These are phyloP conservation scores for Trametes cubensis DNA, from an alignment of 768 basidiomycete species.

Conservation along the genomic window DNA sequence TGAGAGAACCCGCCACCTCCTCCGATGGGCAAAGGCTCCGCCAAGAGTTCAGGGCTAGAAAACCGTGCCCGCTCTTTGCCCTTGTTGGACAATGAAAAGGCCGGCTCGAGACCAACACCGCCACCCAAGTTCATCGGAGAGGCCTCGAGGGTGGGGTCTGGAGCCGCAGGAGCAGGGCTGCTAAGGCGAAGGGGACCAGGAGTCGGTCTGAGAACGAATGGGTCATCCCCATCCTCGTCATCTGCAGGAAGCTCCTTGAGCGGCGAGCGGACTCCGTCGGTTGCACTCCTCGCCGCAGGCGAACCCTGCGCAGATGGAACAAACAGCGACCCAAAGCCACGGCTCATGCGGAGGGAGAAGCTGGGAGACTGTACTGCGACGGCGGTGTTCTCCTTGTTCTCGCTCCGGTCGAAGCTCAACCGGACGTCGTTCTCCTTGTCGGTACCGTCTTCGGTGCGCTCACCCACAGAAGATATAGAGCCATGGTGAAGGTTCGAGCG, in stretches of 20 bases:
- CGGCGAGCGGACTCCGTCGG: conserved; percentile 37
- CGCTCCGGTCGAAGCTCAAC: conserved; percentile 67
- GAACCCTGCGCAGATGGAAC: conserved; percentile 9
- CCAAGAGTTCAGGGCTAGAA: neutral
- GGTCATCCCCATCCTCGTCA: conserved; percentile 41
- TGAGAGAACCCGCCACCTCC: conserved; percentile 36
- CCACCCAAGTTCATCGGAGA: conserved; percentile 13
- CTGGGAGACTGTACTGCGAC: conserved; percentile 46
- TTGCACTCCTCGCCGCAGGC: conserved; percentile 6
- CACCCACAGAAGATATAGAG: conserved; percentile 52
- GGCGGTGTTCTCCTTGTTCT: conserved; percentile 78
- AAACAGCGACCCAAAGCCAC: conserved; percentile 13
- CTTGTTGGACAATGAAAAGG: conserved; percentile 8
- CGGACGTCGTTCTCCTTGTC: conserved; percentile 74
- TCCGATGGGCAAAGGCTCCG: conserved; percentile 1
- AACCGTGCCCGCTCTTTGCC: conserved; percentile 15
- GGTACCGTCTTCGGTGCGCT: conserved; percentile 39
- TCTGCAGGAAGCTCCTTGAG: conserved; percentile 41
- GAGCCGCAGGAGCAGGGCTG: neutral
- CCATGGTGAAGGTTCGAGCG: conserved; percentile 34
- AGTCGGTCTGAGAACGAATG: conserved; percentile 43
- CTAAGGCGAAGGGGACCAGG: neutral
- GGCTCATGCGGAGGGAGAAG: neutral
- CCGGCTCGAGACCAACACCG: conserved; percentile 6
- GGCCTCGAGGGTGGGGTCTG: neutral